Percentiles rank a stretch among this genome's conserved stretches.
Conservation (phyloP, 345 rosid genomes). For the Eutrema heterophyllum region DNA sequence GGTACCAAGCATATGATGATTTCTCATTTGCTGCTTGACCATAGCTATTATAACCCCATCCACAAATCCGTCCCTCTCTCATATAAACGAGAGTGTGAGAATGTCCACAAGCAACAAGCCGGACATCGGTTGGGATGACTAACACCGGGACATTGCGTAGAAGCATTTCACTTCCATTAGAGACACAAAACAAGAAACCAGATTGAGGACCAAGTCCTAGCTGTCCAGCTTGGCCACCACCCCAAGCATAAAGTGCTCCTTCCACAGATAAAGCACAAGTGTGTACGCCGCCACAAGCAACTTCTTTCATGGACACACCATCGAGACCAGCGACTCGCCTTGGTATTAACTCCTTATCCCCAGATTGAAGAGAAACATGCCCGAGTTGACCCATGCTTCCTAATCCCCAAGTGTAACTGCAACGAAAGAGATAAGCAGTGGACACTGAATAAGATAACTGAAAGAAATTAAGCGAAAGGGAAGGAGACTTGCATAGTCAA, state of each 20-base stretch:
- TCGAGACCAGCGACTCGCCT: slow-evolving; percentile 85
- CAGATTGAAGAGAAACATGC: slow-evolving; percentile 82
- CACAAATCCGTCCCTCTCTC: slow-evolving; percentile 79
- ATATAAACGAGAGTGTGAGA: slow-evolving; percentile 72
- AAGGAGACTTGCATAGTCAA: slow-evolving; percentile 62
- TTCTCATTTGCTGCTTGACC: slow-evolving; percentile 97
- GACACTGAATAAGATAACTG: slow-evolving; percentile 22
- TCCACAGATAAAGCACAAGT: slow-evolving; percentile 71
- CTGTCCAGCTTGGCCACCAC: slow-evolving; percentile 89
- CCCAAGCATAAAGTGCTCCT: slow-evolving; percentile 98
- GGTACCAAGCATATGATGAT: slow-evolving; percentile 88
- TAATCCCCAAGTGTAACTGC: slow-evolving; percentile 94
- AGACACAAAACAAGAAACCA: slow-evolving; percentile 57
- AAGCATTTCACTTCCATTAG: slow-evolving; percentile 54
- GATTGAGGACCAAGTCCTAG: slow-evolving; percentile 85
- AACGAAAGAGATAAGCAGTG: slow-evolving; percentile 27
- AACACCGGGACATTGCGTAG: slow-evolving; percentile 70
- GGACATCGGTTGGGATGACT: slow-evolving; percentile 62
- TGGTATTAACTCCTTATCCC: slow-evolving; percentile 87
- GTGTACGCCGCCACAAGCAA: slow-evolving; percentile 93
- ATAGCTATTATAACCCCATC: slow-evolving; percentile 97
- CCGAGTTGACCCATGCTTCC: slow-evolving; percentile 97
- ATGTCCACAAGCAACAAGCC: slow-evolving; percentile 94
- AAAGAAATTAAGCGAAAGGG: slow-evolving; percentile 31
- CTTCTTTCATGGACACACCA: slow-evolving; percentile 54